phyloP scores from a whole-genome alignment of 2,329 filamentous ascomycete species.

The Hysterium pulicare region DNA sequence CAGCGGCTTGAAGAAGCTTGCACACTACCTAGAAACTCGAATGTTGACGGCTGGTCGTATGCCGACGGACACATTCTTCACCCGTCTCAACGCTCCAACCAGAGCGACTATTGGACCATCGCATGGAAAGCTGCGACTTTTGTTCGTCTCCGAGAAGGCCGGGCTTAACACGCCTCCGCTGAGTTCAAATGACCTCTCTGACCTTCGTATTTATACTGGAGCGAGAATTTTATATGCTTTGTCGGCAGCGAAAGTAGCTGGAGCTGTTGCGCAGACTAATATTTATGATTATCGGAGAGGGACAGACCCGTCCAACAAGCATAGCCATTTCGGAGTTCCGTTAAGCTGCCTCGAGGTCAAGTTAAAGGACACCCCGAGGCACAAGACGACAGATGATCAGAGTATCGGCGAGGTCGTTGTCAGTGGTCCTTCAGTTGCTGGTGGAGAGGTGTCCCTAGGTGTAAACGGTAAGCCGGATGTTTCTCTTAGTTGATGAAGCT shows the following conservation, averaged over 20 bases:
- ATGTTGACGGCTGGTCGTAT: constrained; percentile 71
- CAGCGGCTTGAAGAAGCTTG: constrained; percentile 62
- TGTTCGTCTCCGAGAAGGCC: constrained; percentile 74
- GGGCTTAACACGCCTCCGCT: constrained; percentile 62
- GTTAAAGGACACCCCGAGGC: constrained; percentile 59
- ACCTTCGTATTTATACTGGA: constrained; percentile 76
- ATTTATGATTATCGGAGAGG: constrained; percentile 77
- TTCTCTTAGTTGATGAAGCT: constrained; percentile 5
- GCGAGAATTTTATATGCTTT: constrained; percentile 83
- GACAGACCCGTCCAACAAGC: constrained; percentile 36
- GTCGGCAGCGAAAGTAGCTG: constrained; percentile 77
- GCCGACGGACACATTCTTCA: constrained; percentile 62
- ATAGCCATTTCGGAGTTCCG: constrained; percentile 76
- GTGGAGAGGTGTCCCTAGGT: constrained; percentile 61
- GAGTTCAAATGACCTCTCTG: constrained; percentile 67
- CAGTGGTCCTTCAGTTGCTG: constrained; percentile 69
- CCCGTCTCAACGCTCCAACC: constrained; percentile 58
- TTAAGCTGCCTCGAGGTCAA: constrained; percentile 76
- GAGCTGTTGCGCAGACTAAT: constrained; percentile 81
- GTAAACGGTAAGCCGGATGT: constrained; percentile 40
- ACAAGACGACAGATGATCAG: constrained; percentile 61
- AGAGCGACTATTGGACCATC: constrained; percentile 58
- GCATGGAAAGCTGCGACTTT: constrained; percentile 72
- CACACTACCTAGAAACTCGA: constrained; percentile 70
- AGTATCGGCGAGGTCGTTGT: constrained; percentile 60